Conservation (phyloP, 495 filamentous ascomycete genomes). For the Penicillium herquei region DNA sequence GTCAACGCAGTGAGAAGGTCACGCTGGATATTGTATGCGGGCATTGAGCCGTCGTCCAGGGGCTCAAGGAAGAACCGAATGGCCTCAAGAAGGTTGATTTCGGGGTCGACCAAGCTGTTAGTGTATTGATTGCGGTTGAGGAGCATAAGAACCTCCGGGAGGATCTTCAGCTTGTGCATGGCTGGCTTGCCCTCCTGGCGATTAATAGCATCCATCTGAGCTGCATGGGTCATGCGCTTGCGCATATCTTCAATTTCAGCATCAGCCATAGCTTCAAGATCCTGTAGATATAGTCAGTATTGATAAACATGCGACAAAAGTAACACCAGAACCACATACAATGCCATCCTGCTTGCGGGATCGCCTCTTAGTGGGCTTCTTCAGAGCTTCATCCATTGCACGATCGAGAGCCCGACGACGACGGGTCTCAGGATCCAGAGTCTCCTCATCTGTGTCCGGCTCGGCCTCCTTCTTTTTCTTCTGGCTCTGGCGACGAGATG, state of each 20-base stretch:
- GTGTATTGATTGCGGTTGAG: slow-evolving; percentile 82
- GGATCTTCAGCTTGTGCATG: slow-evolving; percentile 88
- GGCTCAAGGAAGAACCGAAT: slow-evolving; percentile 98
- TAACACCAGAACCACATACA: slow-evolving; percentile 49
- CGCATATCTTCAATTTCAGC: slow-evolving; percentile 86
- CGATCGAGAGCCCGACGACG: slow-evolving; percentile 77
- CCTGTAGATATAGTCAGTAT: slow-evolving; percentile 49
- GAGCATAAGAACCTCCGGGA: slow-evolving; percentile 85
- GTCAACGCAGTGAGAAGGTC: slow-evolving; percentile 81
- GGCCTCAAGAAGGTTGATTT: slow-evolving; percentile 90
- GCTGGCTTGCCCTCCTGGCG: slow-evolving; percentile 76
- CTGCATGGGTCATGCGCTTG: slow-evolving; percentile 87
- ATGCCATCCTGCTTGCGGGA: slow-evolving; percentile 80
- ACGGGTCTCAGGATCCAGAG: slow-evolving; percentile 54
- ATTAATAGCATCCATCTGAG: slow-evolving; percentile 77
- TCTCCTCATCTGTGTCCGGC: slow-evolving; percentile 62
- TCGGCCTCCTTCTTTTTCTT: slow-evolving; percentile 49
- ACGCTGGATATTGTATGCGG: slow-evolving; percentile 95
- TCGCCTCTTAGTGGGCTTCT: slow-evolving; percentile 75
- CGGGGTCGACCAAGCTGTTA: slow-evolving; percentile 84
- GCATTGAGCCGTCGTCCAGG: slow-evolving; percentile 84
- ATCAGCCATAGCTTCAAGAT: slow-evolving; percentile 85
- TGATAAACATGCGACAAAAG: too few species aligned
- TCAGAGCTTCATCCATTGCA: slow-evolving; percentile 81
- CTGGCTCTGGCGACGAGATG: slow-evolving; percentile 49